Evolutionary conservation across 352 stramenopile genomes (phyloP).

Genomic region (Phytophthora syringae): DNA sequence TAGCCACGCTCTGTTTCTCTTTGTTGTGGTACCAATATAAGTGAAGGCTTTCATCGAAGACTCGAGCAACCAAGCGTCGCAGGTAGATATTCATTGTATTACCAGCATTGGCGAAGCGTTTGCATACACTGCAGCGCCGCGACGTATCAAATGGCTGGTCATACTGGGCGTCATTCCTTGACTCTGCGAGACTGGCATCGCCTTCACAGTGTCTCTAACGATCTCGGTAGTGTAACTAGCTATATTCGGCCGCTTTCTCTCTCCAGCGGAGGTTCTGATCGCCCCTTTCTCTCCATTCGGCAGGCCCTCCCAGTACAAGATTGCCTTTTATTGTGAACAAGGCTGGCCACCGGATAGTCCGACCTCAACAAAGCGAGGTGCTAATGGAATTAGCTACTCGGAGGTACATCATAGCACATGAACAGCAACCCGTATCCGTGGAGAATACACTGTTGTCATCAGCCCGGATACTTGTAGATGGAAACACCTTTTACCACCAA

Average conservation of each 20-base stretch:
- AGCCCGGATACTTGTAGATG: too few relatives aligned
- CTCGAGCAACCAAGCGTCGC: conserved; percentile 1
- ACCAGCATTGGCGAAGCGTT: conserved; percentile 25
- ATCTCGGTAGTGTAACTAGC: conserved; percentile 12
- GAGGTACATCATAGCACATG: too few relatives aligned
- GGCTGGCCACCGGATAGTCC: too few relatives aligned
- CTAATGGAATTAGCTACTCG: too few relatives aligned
- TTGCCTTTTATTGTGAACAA: too few relatives aligned
- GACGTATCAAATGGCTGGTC: conserved; percentile 4
- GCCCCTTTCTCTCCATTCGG: not conserved
- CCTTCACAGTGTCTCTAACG: not conserved
- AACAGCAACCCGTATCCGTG: too few relatives aligned
- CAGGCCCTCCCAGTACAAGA: too few relatives aligned
- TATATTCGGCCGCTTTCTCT: conserved; percentile 10
- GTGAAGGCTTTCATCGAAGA: conserved; percentile 21
- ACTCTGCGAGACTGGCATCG: not conserved
- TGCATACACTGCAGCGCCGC: conserved; percentile 8
- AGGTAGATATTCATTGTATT: conserved; percentile 23
- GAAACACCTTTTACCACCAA: too few relatives aligned
- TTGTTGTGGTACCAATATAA: conserved; percentile 31
- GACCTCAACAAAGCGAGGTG: too few relatives aligned
- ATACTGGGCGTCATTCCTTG: conserved; percentile 1
- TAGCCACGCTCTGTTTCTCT: conserved; percentile 23
- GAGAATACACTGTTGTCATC: too few relatives aligned
- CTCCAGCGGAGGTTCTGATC: not conserved